Conservation (phyloP, 163 green algal species). For the Scenedesmus sp. region DNA sequence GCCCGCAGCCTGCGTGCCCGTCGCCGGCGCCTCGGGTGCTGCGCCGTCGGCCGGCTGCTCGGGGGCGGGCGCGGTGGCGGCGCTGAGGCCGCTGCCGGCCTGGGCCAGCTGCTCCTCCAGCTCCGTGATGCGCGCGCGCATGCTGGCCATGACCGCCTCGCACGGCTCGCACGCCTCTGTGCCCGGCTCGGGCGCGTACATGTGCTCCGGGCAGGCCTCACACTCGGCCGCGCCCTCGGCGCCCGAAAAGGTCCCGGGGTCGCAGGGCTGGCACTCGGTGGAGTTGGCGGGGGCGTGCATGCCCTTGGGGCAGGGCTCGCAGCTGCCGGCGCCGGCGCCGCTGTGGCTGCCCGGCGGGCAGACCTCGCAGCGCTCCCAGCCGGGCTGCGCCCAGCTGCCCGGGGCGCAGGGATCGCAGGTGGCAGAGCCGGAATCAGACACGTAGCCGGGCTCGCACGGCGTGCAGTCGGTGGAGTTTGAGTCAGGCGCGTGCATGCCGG, state of each 20-base stretch:
- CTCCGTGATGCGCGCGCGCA: neutral
- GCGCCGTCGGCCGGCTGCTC: too few relatives aligned
- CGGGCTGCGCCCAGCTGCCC: neutral
- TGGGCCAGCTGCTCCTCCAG: slow-evolving; percentile 7
- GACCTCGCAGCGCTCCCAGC: neutral
- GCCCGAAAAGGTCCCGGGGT: slow-evolving; percentile 1
- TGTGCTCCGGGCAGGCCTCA: neutral
- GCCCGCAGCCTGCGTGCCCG: too few relatives aligned
- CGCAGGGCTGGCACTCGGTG: neutral
- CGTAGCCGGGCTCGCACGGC: neutral
- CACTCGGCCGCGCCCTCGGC: neutral
- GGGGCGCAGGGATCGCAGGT: neutral
- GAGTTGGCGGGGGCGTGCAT: neutral
- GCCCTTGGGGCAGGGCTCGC: neutral
- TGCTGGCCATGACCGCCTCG: neutral
- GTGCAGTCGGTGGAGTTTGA: neutral
- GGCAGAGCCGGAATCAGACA: neutral
- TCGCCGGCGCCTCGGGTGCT: too few relatives aligned
- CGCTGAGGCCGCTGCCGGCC: too few relatives aligned
- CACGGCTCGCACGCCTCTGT: neutral
- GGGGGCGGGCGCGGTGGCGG: too few relatives aligned
- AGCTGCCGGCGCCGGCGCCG: neutral
- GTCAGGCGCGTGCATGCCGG: neutral
- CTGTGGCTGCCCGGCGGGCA: neutral
- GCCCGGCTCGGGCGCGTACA: neutral